Evolutionary conservation across 805 yeast genomes (phyloP), one percentile per base, ranked within the genome.

Genomic region (Lachancea sp.): DNA sequence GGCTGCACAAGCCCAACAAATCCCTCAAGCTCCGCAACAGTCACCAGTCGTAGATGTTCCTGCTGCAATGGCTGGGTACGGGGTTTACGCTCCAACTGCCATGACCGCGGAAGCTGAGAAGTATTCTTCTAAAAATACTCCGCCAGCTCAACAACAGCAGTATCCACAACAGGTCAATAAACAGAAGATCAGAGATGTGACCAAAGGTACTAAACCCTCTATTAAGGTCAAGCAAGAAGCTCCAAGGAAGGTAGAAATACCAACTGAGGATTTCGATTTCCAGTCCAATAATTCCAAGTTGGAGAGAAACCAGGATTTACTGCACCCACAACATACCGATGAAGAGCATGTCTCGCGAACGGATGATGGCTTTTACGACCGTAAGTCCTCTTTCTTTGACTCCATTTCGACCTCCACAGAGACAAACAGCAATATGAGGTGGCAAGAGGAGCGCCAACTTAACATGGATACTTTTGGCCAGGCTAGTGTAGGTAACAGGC

Each of bases 401-500:
- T 77, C 75, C 46, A 76, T 90, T 42, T 83, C 95, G 8, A 75
- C 87, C 8, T 79, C 87, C 3, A 63, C 79, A 28, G 74, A 72
- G 39, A 71, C 71, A 36, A 55, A 63, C 19, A 55, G 60, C 7
- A 60, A 58, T 21, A 68, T 77, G 75, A 73, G 78, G 54, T 81
- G 94, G 79, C 67, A 72, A 34, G 83, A 80, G 50, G 95, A 86
- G 55, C 79, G 81, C 45, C 65, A 65, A 34, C 71, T 84, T 55
- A 87, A 87, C 59, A 54, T 77, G 63, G 95, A 85, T 61, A 86
- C 95, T 2, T 87, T 86, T 63, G 95, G 96, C 17, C 83, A 83
- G 63, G 64, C 80, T 5, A 70, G 78, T 16, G 71, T 72, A 8
- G 62, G 69, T 33, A 60, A 74, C 40, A 64, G 67, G 41, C 69